Evolutionary conservation across 495 filamentous ascomycete species (phyloP), one percentile per base, ranked within the genome.

Genomic region (Polyplosphaeria fusca): DNA sequence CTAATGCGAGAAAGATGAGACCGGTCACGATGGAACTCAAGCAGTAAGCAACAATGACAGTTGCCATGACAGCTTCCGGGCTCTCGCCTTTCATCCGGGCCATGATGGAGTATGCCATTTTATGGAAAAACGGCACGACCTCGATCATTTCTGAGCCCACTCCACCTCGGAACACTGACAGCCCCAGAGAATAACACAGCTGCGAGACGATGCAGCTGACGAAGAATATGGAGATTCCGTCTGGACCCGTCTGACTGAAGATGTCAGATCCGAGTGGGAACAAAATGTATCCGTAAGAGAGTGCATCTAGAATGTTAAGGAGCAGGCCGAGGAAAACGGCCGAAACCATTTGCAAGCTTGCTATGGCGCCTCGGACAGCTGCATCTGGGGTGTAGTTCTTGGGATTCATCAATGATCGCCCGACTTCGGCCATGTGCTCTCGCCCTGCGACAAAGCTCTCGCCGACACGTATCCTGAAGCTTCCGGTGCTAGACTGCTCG

Each of bases 71-170:
- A 2, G 89, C 84, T 55, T 91, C 82, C 1, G 86, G 83, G 37
- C 93, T 86, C 30, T 91, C 83, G 61, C 86, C 81, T 4, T 91
- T 89, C 41, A 97, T 83, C 24, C 77, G 74, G 22, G 75, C 73
- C 63, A 96, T 82, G 57, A 97, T 95, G 11, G 86, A 90, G 66
- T 86, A 86, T 0, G 92, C 90, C 92, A 96, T 97, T 64, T 89
- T 91, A 68, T 96, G 92, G 67, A 96, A 96, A 72, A 96, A 97
- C 2, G 92, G 92, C 5, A 97, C 91, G 5, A 97, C 90, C 74
- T 97, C 92, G 55, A 97, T 97, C 85, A 97, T 86, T 68, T 97
- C 93, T n/a, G 91, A 96, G 20, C 93, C 93, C 63, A 97, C 83
- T 5, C 87, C 93, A 12, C 93, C 92, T 63, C 83, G 86, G 74